Evolutionary conservation across 495 filamentous ascomycete species (phyloP), one percentile per base, ranked within the genome.

Genomic region (Gamarada debralockiae): DNA sequence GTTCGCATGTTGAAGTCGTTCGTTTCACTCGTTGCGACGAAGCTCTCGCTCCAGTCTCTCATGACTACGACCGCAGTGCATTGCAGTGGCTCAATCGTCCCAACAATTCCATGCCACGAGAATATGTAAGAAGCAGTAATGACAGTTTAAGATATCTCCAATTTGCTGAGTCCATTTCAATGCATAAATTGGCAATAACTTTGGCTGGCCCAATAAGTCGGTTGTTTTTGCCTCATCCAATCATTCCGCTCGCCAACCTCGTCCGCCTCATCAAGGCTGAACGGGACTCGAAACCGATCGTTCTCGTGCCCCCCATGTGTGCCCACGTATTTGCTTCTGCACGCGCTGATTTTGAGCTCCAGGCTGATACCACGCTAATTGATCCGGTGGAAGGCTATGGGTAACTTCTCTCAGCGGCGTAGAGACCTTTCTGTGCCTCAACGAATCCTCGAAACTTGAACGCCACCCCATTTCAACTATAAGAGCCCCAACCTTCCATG

Each of bases 211-310:
- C 27, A 5, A 5, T 29, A 29, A 29, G 10, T 10, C 27, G 27
- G 27, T 29, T 36, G 33, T 12, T 8, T 40, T 8, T n/a, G 37
- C 9, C 37, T 8, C 15, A 40, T 1, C 41, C 41, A 44, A 44
- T 44, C 15, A 44, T n/a, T n/a, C n/a, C 1, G 21, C 14, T 23
- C n/a, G 41, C n/a, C 15, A n/a, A 20, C 21, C 27, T 25, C 2
- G 44, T 18, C 24, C 44, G 44, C 44, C 44, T 25, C 44, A 23
- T 47, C 15, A 23, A 47, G 44, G 42, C 42, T 2, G 24, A 12
- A 12, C 33, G 33, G 12, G 15, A 36, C 33, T 36, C 12, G 33
- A 36, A 36, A 36, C 2, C 2, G 33, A 2, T n/a, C 13, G 2
- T 40, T 29, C 27, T 29, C n/a, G 9, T 40, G 15, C 37, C 37